phyloP scores from a whole-genome alignment of 306 rosid genomes.

The Citrullus mucosospermus region DNA sequence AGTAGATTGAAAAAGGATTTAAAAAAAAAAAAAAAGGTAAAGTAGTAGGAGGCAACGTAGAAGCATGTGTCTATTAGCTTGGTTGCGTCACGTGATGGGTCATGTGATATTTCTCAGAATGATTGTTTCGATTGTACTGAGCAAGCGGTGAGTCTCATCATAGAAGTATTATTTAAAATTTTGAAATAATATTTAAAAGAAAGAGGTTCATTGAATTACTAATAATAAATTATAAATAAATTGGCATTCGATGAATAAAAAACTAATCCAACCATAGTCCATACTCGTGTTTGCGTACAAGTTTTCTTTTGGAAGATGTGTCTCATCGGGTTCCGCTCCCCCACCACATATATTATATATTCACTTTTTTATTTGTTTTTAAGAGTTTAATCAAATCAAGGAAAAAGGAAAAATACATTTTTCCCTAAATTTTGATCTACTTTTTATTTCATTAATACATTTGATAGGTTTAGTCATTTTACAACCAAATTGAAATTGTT shows the following conservation, averaged over 20 bases:
- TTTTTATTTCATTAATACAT: too few relatives aligned
- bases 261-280: conserved; percentile 37
- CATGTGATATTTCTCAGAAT: too few relatives aligned
- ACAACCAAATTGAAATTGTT: too few relatives aligned
- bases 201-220: conserved; percentile 38
- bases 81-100: not conserved
- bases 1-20: too few relatives aligned
- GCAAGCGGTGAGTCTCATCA: not conserved
- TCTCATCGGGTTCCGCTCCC: conserved; percentile 26
- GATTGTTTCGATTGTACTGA: not conserved
- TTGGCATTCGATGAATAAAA: conserved; percentile 38
- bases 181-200: not conserved
- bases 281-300: conserved; percentile 22
- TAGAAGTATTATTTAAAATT: not conserved
- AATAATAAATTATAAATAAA: conserved; percentile 9
- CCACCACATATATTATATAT: not conserved
- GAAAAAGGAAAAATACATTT: not conserved
- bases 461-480: too few relatives aligned
- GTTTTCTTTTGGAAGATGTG: conserved; percentile 42
- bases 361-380: not conserved
- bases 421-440: too few relatives aligned
- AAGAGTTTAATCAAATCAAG: not conserved
- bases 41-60: too few relatives aligned
- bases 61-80: too few relatives aligned
- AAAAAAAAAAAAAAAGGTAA: too few relatives aligned